These are phyloP conservation scores for Rhododendron ovatum DNA, from an alignment of 148 eudicot genomes.

Conservation along the genomic window DNA sequence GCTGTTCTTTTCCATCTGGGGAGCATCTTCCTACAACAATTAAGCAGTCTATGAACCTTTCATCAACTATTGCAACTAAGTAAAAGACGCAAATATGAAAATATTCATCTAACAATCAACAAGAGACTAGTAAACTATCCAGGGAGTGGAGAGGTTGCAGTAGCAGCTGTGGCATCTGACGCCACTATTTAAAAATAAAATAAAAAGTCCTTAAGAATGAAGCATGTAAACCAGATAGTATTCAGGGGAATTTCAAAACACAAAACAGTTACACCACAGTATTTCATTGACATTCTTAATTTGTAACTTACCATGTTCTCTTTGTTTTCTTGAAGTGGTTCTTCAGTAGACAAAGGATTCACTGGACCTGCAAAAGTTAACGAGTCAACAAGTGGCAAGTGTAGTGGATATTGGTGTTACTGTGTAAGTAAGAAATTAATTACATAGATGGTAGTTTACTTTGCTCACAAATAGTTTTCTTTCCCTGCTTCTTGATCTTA, in stretches of 20 bases:
- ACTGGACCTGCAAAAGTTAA: slow-evolving; percentile 23
- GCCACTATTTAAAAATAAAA: no score
- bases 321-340: slow-evolving; percentile 55
- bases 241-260: not conserved
- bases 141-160: not conserved
- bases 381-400: not conserved
- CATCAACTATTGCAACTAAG: not conserved
- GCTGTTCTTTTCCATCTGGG: slow-evolving; percentile 34
- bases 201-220: not conserved
- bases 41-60: not conserved
- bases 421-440: not conserved
- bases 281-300: not conserved
- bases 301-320: slow-evolving; percentile 64
- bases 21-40: slow-evolving; percentile 25
- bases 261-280: not conserved
- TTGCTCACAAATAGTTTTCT: slow-evolving; percentile 28
- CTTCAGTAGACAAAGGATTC: slow-evolving; percentile 24
- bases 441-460: slow-evolving; percentile 21
- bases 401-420: no score
- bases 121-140: not conserved
- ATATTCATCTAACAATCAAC: not conserved
- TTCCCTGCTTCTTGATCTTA: slow-evolving; percentile 37
- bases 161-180: not conserved
- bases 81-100: not conserved
- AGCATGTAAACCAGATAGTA: not conserved